Evolutionary conservation across 768 basidiomycete species (phyloP).

Genomic region (Russula virescens): DNA sequence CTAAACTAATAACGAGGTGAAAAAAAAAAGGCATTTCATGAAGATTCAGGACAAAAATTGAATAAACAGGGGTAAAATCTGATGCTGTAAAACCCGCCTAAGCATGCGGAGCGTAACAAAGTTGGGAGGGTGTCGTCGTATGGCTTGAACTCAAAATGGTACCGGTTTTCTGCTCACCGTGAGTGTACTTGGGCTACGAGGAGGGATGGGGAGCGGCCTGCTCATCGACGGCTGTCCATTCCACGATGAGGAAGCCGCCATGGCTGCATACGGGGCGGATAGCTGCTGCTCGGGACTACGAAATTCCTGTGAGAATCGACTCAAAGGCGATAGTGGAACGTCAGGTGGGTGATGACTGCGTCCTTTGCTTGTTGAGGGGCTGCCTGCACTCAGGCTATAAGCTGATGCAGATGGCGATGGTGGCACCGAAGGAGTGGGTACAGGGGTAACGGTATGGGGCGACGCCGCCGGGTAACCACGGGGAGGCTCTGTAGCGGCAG

Average conservation of each 20-base stretch:
- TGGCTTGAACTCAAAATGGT: neutral
- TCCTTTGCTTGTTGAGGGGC: neutral
- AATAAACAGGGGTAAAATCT: neutral
- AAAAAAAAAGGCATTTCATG: neutral
- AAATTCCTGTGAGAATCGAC: conserved; percentile 9
- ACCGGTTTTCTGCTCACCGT: neutral
- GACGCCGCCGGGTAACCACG: neutral
- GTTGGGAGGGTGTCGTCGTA: neutral
- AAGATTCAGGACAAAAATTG: neutral
- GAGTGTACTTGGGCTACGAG: neutral
- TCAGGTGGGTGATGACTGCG: conserved; percentile 8
- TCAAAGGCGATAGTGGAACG: conserved; percentile 13
- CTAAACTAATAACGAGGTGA: neutral
- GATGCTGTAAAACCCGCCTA: neutral
- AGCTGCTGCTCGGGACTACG: neutral
- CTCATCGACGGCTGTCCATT: neutral
- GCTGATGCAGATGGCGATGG: neutral
- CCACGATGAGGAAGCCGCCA: neutral
- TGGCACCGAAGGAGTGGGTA: neutral
- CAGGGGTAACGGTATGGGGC: neutral
- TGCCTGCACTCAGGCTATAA: neutral
- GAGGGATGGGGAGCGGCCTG: neutral
- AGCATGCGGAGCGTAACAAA: neutral
- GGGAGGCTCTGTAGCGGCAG: neutral
- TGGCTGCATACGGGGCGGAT: neutral